A percentile compares a stretch with the other conserved stretches of the same genome.
phyloP scores from a whole-genome alignment of 768 basidiomycete species.

The Suillus cothurnatus region DNA sequence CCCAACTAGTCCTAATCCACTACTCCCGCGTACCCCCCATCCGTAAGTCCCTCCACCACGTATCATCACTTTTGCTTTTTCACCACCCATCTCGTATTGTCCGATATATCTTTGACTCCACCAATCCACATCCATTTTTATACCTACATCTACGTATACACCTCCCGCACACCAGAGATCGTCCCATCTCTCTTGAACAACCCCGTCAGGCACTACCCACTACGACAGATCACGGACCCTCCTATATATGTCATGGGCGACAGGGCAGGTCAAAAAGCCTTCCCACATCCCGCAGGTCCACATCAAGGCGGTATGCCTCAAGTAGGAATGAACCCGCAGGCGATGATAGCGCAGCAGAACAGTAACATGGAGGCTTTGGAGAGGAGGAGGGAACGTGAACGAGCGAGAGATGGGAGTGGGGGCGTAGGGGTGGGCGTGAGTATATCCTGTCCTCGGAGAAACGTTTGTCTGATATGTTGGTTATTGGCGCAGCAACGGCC shows the following conservation, averaged over 20 bases:
- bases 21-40: constrained; percentile 66
- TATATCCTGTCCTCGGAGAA: constrained; percentile 1
- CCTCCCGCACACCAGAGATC: constrained; percentile 46
- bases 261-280: constrained; percentile 70
- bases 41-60: constrained; percentile 49
- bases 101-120: background rate
- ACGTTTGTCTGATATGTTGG: background rate
- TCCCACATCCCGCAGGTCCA: constrained; percentile 36
- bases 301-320: constrained; percentile 29
- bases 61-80: background rate
- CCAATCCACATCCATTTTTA: background rate
- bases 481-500: constrained; percentile 27
- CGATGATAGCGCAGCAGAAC: constrained; percentile 74
- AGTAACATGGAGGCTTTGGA: constrained; percentile 73
- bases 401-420: constrained; percentile 48
- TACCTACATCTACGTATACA: background rate
- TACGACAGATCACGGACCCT: constrained; percentile 67
- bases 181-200: constrained; percentile 56
- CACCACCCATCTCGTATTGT: constrained; percentile 9
- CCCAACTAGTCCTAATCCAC: constrained; percentile 74
- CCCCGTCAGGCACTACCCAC: constrained; percentile 71
- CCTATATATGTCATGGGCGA: constrained; percentile 72
- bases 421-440: constrained; percentile 42
- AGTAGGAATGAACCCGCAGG: constrained; percentile 46
- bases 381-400: constrained; percentile 60